phyloP scores from a whole-genome alignment of 2,329 filamentous ascomycete species.

The Rutstroemia sp. region DNA sequence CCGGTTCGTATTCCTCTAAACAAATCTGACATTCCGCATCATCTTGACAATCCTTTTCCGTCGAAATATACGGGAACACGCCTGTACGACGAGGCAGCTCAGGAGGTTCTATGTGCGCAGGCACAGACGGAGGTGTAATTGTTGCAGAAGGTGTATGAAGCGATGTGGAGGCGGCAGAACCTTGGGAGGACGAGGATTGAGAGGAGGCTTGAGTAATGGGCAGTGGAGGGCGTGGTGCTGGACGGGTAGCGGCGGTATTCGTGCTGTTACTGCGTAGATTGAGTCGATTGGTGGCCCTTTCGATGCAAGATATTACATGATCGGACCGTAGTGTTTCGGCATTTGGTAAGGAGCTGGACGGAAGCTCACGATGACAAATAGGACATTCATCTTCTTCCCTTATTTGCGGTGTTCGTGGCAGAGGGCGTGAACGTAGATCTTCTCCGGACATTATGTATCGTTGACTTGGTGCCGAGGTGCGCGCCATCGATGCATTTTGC shows the following conservation, averaged over 20 bases:
- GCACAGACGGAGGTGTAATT: no score
- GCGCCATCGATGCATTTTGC: background rate
- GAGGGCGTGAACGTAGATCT: conserved; percentile 9
- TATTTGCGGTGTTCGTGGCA: conserved; percentile 34
- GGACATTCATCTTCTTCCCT: conserved; percentile 74
- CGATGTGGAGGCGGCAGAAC: conserved; percentile 8
- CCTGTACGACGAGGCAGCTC: conserved; percentile 41
- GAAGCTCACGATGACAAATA: conserved; percentile 66
- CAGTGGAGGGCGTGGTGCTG: conserved; percentile 3
- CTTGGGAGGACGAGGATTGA: conserved; percentile 18
- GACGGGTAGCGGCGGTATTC: conserved; percentile 6
- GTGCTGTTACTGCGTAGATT: conserved; percentile 5
- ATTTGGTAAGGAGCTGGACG: conserved; percentile 46
- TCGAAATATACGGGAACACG: conserved; percentile 57
- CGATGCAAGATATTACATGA: conserved; percentile 53
- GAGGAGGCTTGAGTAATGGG: conserved; percentile 15
- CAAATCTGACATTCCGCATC: conserved; percentile 63
- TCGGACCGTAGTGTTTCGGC: conserved; percentile 48
- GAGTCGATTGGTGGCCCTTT: conserved; percentile 11
- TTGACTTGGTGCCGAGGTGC: background rate
- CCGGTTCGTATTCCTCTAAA: conserved; percentile 57
- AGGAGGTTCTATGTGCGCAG: background rate
- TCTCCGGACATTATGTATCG: conserved; percentile 9
- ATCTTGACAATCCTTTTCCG: conserved; percentile 62
- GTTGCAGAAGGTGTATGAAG: conserved; percentile 25